Base-by-base conservation (phyloP, 2,329 filamentous ascomycete genomes). In the Clarireedia hainanense region DNA sequence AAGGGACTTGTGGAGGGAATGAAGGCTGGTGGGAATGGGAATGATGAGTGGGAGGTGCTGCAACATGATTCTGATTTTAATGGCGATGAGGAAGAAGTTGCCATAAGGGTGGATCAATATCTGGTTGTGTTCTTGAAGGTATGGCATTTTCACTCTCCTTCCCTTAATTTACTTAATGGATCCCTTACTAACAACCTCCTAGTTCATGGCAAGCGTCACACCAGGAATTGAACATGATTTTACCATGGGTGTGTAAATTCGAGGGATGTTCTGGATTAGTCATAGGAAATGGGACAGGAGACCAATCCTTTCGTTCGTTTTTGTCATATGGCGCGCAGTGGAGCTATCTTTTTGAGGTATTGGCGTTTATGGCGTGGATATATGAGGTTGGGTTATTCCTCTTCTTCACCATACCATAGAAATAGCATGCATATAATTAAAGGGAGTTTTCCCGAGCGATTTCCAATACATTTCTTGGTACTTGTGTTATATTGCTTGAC, bases 181-280 rank as follows among this genome's bases (percentile, higher is more conserved):
- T 14, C 30, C 40, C 12, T 23, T 37, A 45, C 50, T 45, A 23
- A 30, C 17, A 14, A 36, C 27, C 14, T 51, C 78, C 76, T 86
- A 81, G 79, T 89, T 89, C 71, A 89, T 89, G 76, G 85, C 86
- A 36, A 94, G 86, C 65, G 94, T 99, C 46, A 97, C 92, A 15
- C 94, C 94, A 5, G 91, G 91, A 48, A 97, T 99, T 71, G 92
- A 97, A 74, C 90, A 96, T 71, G 92, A 97, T 70, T 96, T 95
- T 71, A 97, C 92, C 0, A 96, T 96, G 91, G 89, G 90, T 5
- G 85, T 96, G 40, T 96, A 77, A 30, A 26, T 24, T 20, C 3
- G 15, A 5, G 39, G 39, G 39, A 42, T 5, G 4, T 10, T 14
- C 7, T 15, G 39, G 39, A 14, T 9, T 34, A 34, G 4, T 34